Evolutionary conservation across 441 rosid species (phyloP).

Genomic region (Corymbia calophylla): DNA sequence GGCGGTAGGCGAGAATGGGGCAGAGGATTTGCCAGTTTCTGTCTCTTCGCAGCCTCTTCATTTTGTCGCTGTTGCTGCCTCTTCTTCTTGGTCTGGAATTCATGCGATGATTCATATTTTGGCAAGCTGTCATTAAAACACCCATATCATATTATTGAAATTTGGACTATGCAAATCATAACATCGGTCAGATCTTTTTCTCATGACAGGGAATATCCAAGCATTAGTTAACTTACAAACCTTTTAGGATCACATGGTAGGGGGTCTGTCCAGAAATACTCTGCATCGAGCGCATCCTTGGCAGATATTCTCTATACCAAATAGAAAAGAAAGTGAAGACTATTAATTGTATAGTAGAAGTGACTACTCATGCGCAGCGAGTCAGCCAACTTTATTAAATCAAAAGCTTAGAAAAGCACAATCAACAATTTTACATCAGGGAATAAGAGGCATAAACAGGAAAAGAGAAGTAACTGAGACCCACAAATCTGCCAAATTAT

Average conservation of each 20-base stretch:
- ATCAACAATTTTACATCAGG: not conserved
- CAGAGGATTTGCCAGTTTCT: slow-evolving; percentile 77
- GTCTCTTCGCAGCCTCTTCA: slow-evolving; percentile 84
- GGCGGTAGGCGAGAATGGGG: slow-evolving; percentile 82
- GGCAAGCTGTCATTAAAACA: slow-evolving; percentile 51
- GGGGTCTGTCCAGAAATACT: slow-evolving; percentile 98
- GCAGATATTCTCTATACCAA: slow-evolving; percentile 77
- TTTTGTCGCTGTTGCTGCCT: slow-evolving; percentile 87
- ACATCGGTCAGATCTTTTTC: not conserved
- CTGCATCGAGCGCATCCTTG: slow-evolving; percentile 96
- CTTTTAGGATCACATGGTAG: slow-evolving; percentile 95
- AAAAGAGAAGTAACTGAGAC: not conserved
- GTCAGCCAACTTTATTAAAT: not conserved
- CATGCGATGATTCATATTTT: slow-evolving; percentile 91
- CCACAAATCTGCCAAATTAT: not conserved
- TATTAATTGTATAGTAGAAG: not conserved
- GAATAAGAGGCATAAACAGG: not conserved
- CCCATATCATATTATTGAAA: not conserved
- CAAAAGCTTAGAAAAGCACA: not conserved
- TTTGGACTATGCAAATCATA: not conserved
- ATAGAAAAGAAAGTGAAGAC: not conserved
- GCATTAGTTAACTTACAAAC: slow-evolving; percentile 17
- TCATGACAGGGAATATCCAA: not conserved
- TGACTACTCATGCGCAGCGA: not conserved
- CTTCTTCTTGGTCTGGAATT: slow-evolving; percentile 96